phyloP scores from a whole-genome alignment of 2,329 filamentous ascomycete species.

The Colletotrichum acutatum region DNA sequence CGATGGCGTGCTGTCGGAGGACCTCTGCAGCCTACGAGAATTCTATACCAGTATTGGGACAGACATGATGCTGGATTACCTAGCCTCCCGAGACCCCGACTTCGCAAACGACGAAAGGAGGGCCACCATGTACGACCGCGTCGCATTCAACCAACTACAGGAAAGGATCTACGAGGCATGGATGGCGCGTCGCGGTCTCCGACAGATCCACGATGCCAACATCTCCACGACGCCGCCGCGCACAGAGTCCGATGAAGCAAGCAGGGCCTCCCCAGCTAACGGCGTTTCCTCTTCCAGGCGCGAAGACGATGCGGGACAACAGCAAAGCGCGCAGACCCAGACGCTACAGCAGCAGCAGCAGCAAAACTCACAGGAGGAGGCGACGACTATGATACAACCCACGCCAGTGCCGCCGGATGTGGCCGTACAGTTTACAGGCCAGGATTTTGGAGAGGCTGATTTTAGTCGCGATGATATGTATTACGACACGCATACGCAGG shows the following conservation, averaged over 20 bases:
- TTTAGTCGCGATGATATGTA: not conserved
- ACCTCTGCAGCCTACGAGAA: conserved; percentile 18
- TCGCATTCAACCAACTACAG: not conserved
- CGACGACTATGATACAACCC: not conserved
- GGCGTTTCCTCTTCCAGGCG: not conserved
- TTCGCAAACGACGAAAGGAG: not conserved
- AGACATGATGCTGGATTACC: not conserved
- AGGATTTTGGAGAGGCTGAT: not conserved
- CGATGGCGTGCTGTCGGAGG: conserved; percentile 30
- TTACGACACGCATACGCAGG: not conserved
- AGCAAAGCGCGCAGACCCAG: not conserved
- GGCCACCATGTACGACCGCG: not conserved
- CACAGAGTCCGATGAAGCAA: conserved; percentile 10
- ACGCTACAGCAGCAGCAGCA: not conserved
- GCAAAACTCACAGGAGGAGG: not conserved
- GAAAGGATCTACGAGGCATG: conserved; percentile 26
- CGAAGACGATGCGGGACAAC: not conserved
- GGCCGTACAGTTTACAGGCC: not conserved
- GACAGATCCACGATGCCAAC: not conserved
- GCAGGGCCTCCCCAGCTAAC: not conserved
- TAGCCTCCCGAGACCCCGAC: not conserved
- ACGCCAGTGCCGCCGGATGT: not conserved
- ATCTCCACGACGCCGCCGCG: conserved; percentile 17
- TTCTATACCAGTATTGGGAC: not conserved
- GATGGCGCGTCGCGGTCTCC: conserved; percentile 5